Evolutionary conservation across 2,329 filamentous ascomycete genomes (phyloP).

Genomic region (Tolypocladium pustulatum): DNA sequence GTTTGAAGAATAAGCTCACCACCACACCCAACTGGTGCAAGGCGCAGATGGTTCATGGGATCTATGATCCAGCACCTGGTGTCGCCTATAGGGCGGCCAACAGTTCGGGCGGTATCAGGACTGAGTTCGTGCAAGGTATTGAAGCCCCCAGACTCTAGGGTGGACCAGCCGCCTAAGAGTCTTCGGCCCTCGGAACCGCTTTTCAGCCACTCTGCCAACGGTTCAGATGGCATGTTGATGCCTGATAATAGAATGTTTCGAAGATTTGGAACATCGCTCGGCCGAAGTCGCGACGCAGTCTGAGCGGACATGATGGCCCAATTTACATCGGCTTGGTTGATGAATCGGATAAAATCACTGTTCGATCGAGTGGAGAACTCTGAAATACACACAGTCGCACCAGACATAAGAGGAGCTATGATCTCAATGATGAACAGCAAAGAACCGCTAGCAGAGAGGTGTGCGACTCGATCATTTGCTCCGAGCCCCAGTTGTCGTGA

Average conservation of each 20-base stretch:
- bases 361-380: neutral
- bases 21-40: conserved; percentile 3
- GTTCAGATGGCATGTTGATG: too few relatives aligned
- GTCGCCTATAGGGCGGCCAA: conserved; percentile 1
- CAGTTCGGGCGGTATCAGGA: neutral
- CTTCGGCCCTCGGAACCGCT: neutral
- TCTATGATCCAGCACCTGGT: conserved; percentile 2
- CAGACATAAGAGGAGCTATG: neutral
- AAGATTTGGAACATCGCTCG: neutral
- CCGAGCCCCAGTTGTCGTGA: neutral
- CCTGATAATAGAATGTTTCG: neutral
- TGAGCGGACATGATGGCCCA: neutral
- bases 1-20: conserved; percentile 7
- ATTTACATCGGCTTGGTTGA: neutral
- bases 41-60: neutral
- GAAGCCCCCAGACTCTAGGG: neutral
- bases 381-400: neutral
- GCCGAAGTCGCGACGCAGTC: neutral
- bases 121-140: neutral
- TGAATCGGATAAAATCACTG: neutral
- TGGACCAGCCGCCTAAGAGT: neutral
- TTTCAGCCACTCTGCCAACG: neutral
- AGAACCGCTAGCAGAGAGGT: neutral
- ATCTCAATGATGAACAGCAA: neutral
- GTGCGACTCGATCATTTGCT: neutral